Base-by-base conservation (phyloP, 73 alveolate genomes). In the Loxodes magnus region DNA sequence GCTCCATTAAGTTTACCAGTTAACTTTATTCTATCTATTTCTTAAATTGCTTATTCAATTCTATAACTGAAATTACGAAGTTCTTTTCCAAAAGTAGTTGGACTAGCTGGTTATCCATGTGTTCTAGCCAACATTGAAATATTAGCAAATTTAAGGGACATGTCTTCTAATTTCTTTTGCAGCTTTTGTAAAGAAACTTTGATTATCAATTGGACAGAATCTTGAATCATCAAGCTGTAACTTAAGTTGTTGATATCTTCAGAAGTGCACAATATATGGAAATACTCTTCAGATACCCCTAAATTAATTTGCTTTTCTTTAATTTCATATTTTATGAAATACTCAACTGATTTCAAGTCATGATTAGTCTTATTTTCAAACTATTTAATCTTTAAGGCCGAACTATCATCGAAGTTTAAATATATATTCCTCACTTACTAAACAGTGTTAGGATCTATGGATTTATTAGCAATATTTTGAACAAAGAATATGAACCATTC, bases 1-100 rank as follows among this genome's bases (percentile, higher is more conserved):
- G 97, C 97, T 7, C 97, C 97, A 58, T 87, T 87, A 43, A 85
- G 69, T 66, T 87, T 87, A n/a, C 94, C 97, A 20, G 67, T 57
- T 35, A 81, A 69, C 27, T 74, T 38, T 6, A 56, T 19, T 43
- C 35, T 29, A 16, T 79, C 60, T 19, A 87, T 26, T 9, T 43
- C 38, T 24, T 67, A 48, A 14, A 79, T 25, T 28, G 72, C 68
- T 35, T 70, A 43, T 15, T 77, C 59, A 9, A 84, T 43, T 67
- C 97, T 76, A 69, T 71, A 78, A 5, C 81, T 91, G 44, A 77
- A 77, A 54, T 87, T 87, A 3, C 94, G 93, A 27, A 87, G 16
- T 59, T 87, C 97, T 48, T 87, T 87, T 16, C 97, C 92, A 0
- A 87, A 87, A 5, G 97, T 87, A 4, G 94, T 77, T 6, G 97